Evolutionary conservation across 208 protist species (phyloP), one percentile per base, ranked within the genome.

Genomic region (Novymonas esmeraldas): DNA sequence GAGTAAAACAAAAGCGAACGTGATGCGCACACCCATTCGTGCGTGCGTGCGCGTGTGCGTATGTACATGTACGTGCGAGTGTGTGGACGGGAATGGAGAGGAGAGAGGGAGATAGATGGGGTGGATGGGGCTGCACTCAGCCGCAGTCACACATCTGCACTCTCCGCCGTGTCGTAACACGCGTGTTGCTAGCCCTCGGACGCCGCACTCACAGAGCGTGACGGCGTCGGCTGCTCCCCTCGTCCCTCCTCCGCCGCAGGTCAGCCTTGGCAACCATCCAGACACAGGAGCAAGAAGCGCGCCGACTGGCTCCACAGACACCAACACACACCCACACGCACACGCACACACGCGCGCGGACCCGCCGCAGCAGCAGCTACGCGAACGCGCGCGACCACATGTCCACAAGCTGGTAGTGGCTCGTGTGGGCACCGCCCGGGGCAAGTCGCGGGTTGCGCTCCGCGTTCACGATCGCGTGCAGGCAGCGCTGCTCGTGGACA

Each of bases 401-500:
- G 46, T 75, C 55, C 9, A 80, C 72, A 26, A 87, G 68, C 22
- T 38, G 58, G 48, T 74, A 83, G 41, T 59, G 64, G 31, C 50
- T 64, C 14, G 59, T 64, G 34, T 64, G 31, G 5, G 26, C 49
- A 13, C 50, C 66, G 13, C 59, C 68, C 13, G 61, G 64, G 4
- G 33, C 39, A 11, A 86, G 64, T 5, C 24, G 52, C 11, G 76
- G 58, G 61, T 84, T 87, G 6, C 42, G 49, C 36, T 51, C 49
- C 22, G 82, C 75, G 51, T 92, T 78, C 49, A 67, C 54, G 26
- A 92, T 71, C 5, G 87, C 87, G 34, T 87, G 64, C 24, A 63
- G 62, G 55, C 87, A 93, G 28, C 87, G 78, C 3, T 79, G 74
- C 64, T 90, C 75, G 48, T 93, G 87, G 11, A 69, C 58, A 3